A percentile compares a stretch with the other conserved stretches of the same genome.
phyloP scores from a whole-genome alignment of 257 asterid genomes.

The Schizonepeta tenuifolia region DNA sequence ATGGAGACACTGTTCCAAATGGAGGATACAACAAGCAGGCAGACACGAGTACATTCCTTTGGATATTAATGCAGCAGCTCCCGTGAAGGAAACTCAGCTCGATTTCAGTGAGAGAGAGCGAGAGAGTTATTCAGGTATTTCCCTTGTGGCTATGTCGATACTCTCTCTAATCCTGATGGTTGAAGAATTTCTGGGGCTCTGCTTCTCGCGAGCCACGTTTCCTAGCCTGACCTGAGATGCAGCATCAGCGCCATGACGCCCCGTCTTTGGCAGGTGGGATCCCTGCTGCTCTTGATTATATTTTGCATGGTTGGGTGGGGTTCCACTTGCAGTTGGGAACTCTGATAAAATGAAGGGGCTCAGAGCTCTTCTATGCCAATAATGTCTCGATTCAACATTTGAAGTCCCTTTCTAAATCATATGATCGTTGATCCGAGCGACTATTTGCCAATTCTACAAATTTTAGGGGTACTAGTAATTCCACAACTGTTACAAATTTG shows the following conservation, averaged over 20 bases:
- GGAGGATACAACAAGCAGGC: conserved; percentile 23
- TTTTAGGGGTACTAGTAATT: too few relatives aligned
- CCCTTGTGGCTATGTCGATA: neutral
- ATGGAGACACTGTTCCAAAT: conserved; percentile 31
- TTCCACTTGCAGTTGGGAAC: conserved; percentile 5
- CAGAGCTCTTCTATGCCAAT: neutral
- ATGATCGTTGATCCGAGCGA: neutral
- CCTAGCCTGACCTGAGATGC: conserved; percentile 7
- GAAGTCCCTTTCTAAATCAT: neutral
- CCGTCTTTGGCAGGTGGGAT: conserved; percentile 1
- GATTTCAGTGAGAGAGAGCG: conserved; percentile 6
- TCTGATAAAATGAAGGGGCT: conserved; percentile 27
- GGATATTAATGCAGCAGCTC: conserved; percentile 28
- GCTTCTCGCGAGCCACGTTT: neutral
- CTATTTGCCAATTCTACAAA: neutral
- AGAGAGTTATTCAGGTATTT: neutral
- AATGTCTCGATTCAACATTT: conserved; percentile 9
- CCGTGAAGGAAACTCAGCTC: conserved; percentile 22
- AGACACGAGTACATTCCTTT: conserved; percentile 21
- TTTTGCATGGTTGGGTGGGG: neutral
- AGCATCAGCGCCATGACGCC: conserved; percentile 3
- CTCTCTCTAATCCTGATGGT: conserved; percentile 27
- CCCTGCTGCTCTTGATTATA: conserved; percentile 2
- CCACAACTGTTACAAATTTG: too few relatives aligned
- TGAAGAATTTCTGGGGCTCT: conserved; percentile 20